Percentiles rank a stretch among this genome's conserved stretches.
phyloP scores from a whole-genome alignment of 306 rosid genomes.

The Trifolium repens region DNA sequence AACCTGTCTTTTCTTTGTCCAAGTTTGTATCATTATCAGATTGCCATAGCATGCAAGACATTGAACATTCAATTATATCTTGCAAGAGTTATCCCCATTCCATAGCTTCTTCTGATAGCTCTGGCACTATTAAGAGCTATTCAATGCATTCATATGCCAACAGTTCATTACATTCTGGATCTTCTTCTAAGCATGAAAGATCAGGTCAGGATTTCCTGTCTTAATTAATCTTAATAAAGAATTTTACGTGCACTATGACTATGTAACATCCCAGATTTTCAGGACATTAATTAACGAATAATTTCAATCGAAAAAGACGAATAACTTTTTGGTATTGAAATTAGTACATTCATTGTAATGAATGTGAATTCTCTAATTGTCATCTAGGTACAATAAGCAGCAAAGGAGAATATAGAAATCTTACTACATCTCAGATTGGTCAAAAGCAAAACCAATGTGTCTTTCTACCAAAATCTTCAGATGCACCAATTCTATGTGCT shows the following conservation, averaged over 20 bases:
- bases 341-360: neutral
- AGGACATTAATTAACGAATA: no score
- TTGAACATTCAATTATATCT: constrained; percentile 49
- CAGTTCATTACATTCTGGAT: constrained; percentile 40
- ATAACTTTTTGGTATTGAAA: neutral
- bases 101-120: constrained; percentile 44
- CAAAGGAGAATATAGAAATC: constrained; percentile 43
- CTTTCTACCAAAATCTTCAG: constrained; percentile 49
- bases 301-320: neutral
- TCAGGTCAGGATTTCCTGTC: constrained; percentile 51
- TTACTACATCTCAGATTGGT: constrained; percentile 47
- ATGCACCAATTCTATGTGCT: constrained; percentile 72
- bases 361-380: constrained; percentile 5
- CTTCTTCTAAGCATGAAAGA: constrained; percentile 54
- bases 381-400: constrained; percentile 45
- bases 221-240: neutral
- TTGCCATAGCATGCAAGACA: constrained; percentile 38
- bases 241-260: neutral
- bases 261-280: neutral
- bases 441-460: constrained; percentile 43
- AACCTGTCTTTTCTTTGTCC: constrained; percentile 53
- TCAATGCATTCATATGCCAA: constrained; percentile 38
- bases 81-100: constrained; percentile 42
- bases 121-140: constrained; percentile 39
- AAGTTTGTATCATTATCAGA: constrained; percentile 54